These are phyloP conservation scores for Psidium friedrichsthalianum DNA, from an alignment of 345 rosid species.

Conservation along the genomic window DNA sequence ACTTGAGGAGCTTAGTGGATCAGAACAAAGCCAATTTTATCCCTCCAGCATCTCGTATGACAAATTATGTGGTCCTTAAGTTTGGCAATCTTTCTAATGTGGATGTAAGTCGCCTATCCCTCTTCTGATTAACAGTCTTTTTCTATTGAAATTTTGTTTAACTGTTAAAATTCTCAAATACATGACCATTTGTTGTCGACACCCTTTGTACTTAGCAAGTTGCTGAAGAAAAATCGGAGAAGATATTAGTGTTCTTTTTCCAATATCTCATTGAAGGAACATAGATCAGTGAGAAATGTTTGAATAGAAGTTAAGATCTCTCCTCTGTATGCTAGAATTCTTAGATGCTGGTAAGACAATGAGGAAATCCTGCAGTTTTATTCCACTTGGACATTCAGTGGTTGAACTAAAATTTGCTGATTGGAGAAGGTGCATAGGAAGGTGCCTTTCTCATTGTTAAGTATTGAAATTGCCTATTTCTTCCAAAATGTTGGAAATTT, in stretches of 20 bases:
- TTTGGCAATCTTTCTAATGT: slow-evolving; percentile 51
- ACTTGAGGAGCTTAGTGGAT: slow-evolving; percentile 77
- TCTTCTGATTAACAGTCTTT: background rate
- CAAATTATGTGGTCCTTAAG: slow-evolving; percentile 73
- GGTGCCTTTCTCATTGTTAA: background rate
- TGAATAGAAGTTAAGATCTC: background rate
- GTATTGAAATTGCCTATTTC: background rate
- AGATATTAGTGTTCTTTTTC: background rate
- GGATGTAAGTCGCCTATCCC: slow-evolving; percentile 32
- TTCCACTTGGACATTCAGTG: background rate
- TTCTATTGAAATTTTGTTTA: background rate
- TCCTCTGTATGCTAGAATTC: background rate
- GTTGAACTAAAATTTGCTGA: background rate
- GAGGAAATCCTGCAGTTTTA: background rate
- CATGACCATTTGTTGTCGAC: background rate
- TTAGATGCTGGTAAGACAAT: background rate
- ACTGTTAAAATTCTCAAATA: background rate
- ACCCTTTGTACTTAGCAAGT: background rate
- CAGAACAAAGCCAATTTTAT: slow-evolving; percentile 73
- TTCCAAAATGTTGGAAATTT: background rate
- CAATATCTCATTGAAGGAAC: background rate
- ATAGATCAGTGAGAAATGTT: background rate
- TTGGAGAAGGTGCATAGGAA: background rate
- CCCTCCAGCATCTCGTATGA: slow-evolving; percentile 82
- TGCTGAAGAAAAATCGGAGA: background rate